These are phyloP conservation scores for Lasiodiplodia sp. DNA, from an alignment of 2,329 filamentous ascomycete species.

Conservation along the genomic window DNA sequence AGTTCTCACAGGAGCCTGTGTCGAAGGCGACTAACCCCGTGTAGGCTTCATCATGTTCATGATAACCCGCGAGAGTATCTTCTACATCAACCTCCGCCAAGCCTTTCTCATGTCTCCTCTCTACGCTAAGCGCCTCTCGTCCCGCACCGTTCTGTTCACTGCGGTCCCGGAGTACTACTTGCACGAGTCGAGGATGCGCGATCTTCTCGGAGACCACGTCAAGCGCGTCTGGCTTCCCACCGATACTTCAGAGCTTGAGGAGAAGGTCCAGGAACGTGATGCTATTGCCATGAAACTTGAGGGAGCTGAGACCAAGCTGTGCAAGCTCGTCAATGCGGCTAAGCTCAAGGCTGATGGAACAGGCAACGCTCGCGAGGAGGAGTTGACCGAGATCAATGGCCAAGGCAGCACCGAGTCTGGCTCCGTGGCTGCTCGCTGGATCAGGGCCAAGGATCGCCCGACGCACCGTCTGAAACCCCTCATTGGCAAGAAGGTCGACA, in stretches of 20 bases:
- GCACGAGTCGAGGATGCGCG: constrained; percentile 22
- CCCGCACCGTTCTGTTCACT: constrained; percentile 82
- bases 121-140: constrained; percentile 85
- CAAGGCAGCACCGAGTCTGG: constrained; percentile 8
- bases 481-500: constrained; percentile 30
- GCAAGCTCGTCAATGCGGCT: constrained; percentile 22
- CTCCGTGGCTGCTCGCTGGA: constrained; percentile 28
- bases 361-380: constrained; percentile 17
- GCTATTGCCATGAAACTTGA: constrained; percentile 26
- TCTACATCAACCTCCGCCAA: constrained; percentile 91
- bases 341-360: constrained; percentile 8
- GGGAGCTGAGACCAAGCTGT: constrained; percentile 27
- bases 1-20: background rate
- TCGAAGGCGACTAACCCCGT: background rate
- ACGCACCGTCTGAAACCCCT: constrained; percentile 29
- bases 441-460: constrained; percentile 21
- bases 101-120: constrained; percentile 87
- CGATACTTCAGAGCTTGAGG: constrained; percentile 26
- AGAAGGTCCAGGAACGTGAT: constrained; percentile 26
- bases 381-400: constrained; percentile 26
- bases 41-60: constrained; percentile 82
- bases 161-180: constrained; percentile 25
- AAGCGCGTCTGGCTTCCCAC: constrained; percentile 28
- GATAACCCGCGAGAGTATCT: constrained; percentile 86
- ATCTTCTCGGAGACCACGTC: constrained; percentile 28